phyloP scores from a whole-genome alignment of 1,284 basidiomycete species.

The Malassezia equina region DNA sequence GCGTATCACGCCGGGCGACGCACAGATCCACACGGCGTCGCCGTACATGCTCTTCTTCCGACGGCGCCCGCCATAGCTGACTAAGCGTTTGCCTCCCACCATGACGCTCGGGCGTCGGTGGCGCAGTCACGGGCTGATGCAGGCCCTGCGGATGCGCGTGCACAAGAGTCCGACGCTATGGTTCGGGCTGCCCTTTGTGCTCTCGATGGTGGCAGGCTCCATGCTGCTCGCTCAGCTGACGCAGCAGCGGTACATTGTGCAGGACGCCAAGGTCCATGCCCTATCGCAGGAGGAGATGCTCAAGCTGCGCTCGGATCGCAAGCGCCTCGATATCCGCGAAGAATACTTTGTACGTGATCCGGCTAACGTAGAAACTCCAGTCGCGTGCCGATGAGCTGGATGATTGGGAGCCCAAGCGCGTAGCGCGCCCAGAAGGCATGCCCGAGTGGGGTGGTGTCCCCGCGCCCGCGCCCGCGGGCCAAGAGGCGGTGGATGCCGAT shows the following conservation, averaged over 20 bases:
- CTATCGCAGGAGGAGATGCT: slow-evolving; percentile 74
- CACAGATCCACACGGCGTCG: slow-evolving; percentile 32
- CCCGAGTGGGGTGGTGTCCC: slow-evolving; percentile 80
- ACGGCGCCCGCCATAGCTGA: slow-evolving; percentile 16
- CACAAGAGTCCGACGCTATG: slow-evolving; percentile 49
- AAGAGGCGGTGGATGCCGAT: slow-evolving; percentile 13
- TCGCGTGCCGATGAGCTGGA: slow-evolving; percentile 62
- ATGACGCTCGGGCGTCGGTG: not conserved
- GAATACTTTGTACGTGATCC: slow-evolving; percentile 63
- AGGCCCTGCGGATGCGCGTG: not conserved
- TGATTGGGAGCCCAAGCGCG: slow-evolving; percentile 78
- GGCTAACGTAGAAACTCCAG: slow-evolving; percentile 17
- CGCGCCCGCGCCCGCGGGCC: slow-evolving; percentile 1
- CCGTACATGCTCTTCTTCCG: slow-evolving; percentile 44
- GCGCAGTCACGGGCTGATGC: not conserved
- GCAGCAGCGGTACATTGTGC: slow-evolving; percentile 79
- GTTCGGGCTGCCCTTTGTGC: slow-evolving; percentile 79
- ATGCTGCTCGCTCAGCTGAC: slow-evolving; percentile 75
- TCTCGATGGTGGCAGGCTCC: slow-evolving; percentile 75
- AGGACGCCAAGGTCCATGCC: slow-evolving; percentile 66
- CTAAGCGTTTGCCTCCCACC: not conserved
- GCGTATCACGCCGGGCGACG: slow-evolving; percentile 24
- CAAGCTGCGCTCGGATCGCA: slow-evolving; percentile 65
- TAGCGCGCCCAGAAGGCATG: slow-evolving; percentile 67
- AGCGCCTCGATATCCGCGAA: slow-evolving; percentile 81